Conservation (phyloP, 202 grass and related monocot species). For the Brachypodium distachyon region DNA sequence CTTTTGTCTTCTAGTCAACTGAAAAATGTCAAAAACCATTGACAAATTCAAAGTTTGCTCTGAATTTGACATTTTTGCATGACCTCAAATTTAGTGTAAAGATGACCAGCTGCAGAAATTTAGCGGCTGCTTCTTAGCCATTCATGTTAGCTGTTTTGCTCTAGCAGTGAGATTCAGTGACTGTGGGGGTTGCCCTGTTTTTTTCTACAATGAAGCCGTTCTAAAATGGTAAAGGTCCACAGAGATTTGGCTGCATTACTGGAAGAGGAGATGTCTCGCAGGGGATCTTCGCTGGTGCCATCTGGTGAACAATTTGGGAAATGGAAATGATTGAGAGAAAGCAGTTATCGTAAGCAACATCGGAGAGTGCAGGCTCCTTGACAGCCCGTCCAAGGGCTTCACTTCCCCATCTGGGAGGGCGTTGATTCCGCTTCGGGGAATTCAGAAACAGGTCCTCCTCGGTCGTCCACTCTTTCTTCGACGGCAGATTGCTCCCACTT, state of each 20-base stretch:
- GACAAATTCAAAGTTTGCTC: too few species aligned
- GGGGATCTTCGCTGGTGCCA: slow-evolving; percentile 61
- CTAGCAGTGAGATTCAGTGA: slow-evolving; percentile 9
- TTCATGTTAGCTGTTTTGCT: slow-evolving; percentile 28
- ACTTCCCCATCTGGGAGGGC: too few species aligned
- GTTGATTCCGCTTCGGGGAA: too few species aligned
- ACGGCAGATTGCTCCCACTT: too few species aligned
- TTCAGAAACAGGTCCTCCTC: too few species aligned
- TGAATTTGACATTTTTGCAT: too few species aligned
- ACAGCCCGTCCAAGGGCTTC: too few species aligned
- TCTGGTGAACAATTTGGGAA: slow-evolving; percentile 69
- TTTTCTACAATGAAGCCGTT: slow-evolving; percentile 22
- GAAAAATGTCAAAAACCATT: too few species aligned
- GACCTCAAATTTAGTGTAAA: too few species aligned
- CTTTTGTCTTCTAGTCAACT: too few species aligned
- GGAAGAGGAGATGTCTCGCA: slow-evolving; percentile 67
- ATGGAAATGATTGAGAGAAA: slow-evolving; percentile 80
- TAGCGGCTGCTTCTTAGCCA: slow-evolving; percentile 12
- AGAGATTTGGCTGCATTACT: slow-evolving; percentile 73
- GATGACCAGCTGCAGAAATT: slow-evolving; percentile 30
- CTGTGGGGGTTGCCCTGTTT: slow-evolving; percentile 17
- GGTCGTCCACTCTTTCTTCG: too few species aligned
- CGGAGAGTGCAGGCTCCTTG: too few species aligned
- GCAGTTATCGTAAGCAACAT: slow-evolving; percentile 37
- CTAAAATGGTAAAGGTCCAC: slow-evolving; percentile 66